phyloP scores from a whole-genome alignment of 169 alveolate species.

The Sarcocystis neurona region DNA sequence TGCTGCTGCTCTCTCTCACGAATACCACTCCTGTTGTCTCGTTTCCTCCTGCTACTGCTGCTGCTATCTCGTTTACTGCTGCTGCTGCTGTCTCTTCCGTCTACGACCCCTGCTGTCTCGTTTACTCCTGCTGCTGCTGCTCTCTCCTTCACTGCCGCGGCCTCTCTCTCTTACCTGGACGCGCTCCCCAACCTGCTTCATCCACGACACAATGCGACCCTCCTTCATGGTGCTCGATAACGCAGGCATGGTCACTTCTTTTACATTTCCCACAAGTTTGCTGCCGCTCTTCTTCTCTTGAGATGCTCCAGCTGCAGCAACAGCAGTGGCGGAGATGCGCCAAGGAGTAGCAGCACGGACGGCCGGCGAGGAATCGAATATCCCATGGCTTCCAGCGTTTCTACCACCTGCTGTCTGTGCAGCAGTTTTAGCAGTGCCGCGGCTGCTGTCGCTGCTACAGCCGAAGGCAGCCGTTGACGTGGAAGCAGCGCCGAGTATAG shows the following conservation, averaged over 20 bases:
- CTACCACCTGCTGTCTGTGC: too few relatives aligned
- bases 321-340: too few relatives aligned
- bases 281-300: background rate
- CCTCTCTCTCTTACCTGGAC: slow-evolving; percentile 45
- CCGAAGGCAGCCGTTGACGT: too few relatives aligned
- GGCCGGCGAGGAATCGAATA: too few relatives aligned
- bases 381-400: too few relatives aligned
- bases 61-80: background rate
- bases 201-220: slow-evolving; percentile 80
- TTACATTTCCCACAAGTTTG: background rate
- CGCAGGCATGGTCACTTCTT: slow-evolving; percentile 70
- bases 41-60: background rate
- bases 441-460: too few relatives aligned
- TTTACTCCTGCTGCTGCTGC: background rate
- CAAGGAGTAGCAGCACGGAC: too few relatives aligned
- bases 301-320: too few relatives aligned
- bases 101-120: background rate
- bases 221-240: slow-evolving; percentile 76
- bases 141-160: background rate
- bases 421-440: too few relatives aligned
- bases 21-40: background rate
- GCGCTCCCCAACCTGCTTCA: slow-evolving; percentile 72
- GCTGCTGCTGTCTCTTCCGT: background rate
- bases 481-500: too few relatives aligned
- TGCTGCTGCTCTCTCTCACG: background rate